Base-by-base conservation (phyloP, 169 alveolate genomes). In the Ichthyophthirius multifiliis region DNA sequence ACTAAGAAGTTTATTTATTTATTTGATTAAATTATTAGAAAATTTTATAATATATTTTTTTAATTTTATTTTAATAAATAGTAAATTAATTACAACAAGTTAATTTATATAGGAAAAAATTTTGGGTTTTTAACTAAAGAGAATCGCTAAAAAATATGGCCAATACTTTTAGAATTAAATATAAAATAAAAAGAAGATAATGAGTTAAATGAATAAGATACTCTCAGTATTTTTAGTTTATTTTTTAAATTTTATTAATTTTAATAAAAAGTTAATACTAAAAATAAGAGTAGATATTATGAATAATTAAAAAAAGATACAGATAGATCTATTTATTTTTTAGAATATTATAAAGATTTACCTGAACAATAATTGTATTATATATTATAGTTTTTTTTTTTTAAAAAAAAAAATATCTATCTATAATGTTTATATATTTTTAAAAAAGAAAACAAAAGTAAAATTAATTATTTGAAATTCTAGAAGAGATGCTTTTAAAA, bases 401-500 rank as follows among this genome's bases (percentile, higher is more conserved):
- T 3, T 37, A 37, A 62, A 37, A 67, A 67, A 34, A 0, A 18
- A 37, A n/a, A n/a, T n/a, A n/a, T n/a, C n/a, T n/a, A n/a, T n/a
- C n/a, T n/a, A 13, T 34, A 1, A 13, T 18, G 0, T n/a, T 15
- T 15, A 9, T 39, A 15, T 67, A 12, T 67, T 18, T 20, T 67
- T 20, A 1, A 16, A 18, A 13, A 13, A 67, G 77, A n/a, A 67
- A 67, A 37, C n/a, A 67, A 20, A 9, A 67, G 18, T 18, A 39
- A 44, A 5, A 67, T 18, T 18, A 39, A 37, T 39, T 67, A 5
- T 67, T 67, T 39, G 30, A 15, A 67, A 67, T 67, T 12, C 23
- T 67, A 67, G 77, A 67, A 41, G 77, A 62, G 0, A 30, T 81
- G 0, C 23, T 86, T 37, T n/a, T 46, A n/a, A 83, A 48, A 35